Evolutionary conservation across 306 rosid species (phyloP).

Genomic region (Nissolia schottii): DNA sequence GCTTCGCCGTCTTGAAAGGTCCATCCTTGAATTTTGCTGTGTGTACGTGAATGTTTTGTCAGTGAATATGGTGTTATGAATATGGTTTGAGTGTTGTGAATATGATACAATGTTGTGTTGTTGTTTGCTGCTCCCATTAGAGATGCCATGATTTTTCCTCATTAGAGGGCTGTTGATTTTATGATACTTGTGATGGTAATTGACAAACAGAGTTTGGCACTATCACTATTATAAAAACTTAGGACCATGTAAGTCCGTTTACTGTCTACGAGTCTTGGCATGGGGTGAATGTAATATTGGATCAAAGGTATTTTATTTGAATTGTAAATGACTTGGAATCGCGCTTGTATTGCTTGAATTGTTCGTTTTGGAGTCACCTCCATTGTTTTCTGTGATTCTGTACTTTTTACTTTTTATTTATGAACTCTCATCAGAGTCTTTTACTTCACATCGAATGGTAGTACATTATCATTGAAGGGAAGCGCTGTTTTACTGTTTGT

Average conservation of each 20-base stretch:
- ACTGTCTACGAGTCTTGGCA: not conserved
- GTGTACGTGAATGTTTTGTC: not conserved
- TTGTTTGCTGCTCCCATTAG: not conserved
- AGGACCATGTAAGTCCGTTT: not conserved
- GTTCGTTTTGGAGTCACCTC: not conserved
- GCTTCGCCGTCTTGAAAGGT: constrained; percentile 80
- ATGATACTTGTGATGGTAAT: too few species aligned
- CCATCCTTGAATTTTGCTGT: not conserved
- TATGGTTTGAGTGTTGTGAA: not conserved
- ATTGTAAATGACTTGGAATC: not conserved
- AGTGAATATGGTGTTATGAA: not conserved
- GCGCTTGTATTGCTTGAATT: not conserved
- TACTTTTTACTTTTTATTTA: too few species aligned
- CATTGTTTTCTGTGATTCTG: too few species aligned
- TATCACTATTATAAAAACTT: not conserved
- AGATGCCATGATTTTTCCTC: not conserved
- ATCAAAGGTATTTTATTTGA: not conserved
- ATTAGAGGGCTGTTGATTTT: not conserved
- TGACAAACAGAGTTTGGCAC: too few species aligned
- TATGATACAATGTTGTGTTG: not conserved
- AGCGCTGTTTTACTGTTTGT: not conserved
- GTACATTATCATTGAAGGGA: too few species aligned
- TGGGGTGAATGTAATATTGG: not conserved
- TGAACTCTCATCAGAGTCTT: too few species aligned
- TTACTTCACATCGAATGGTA: too few species aligned